Evolutionary conservation across 352 stramenopile genomes (phyloP).

Genomic region (Phytopythium boreale): DNA sequence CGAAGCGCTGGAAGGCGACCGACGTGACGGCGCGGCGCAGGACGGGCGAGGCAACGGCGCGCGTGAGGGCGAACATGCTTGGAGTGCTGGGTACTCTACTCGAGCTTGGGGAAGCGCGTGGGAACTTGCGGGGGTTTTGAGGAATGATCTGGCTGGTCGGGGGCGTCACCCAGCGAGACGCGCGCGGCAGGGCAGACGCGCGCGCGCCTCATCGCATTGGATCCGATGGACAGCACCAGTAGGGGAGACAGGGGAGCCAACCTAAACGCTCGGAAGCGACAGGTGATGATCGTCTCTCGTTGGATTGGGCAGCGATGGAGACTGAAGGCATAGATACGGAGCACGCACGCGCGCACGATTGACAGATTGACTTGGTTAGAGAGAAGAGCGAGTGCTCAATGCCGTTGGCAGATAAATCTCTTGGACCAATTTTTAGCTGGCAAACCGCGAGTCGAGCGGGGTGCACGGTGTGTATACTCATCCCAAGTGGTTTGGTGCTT

Average conservation of each 20-base stretch:
- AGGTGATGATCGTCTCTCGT: not conserved
- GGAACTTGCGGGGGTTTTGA: constrained; percentile 5
- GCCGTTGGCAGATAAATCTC: not conserved
- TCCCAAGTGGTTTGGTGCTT: not conserved
- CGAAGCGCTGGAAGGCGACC: constrained; percentile 9
- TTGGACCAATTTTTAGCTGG: not conserved
- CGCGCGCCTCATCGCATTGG: not conserved
- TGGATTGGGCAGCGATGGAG: not conserved
- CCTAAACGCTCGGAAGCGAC: not conserved
- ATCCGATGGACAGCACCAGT: not conserved
- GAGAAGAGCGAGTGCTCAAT: not conserved
- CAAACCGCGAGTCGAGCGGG: not conserved
- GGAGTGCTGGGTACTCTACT: not conserved
- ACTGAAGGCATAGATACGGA: not conserved
- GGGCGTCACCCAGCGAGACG: not conserved
- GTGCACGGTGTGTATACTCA: not conserved
- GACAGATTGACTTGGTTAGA: not conserved
- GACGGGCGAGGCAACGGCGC: constrained; percentile 3
- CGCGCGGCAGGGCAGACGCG: not conserved
- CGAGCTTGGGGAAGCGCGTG: constrained; percentile 3
- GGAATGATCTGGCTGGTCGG: constrained; percentile 1
- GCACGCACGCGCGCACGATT: not conserved
- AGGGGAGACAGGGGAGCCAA: not conserved
- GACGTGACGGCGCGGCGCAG: constrained; percentile 6
- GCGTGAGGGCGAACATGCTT: constrained; percentile 6